These are phyloP conservation scores for Parascedosporium putredinis DNA, from an alignment of 2,329 filamentous ascomycete species.

Conservation along the genomic window DNA sequence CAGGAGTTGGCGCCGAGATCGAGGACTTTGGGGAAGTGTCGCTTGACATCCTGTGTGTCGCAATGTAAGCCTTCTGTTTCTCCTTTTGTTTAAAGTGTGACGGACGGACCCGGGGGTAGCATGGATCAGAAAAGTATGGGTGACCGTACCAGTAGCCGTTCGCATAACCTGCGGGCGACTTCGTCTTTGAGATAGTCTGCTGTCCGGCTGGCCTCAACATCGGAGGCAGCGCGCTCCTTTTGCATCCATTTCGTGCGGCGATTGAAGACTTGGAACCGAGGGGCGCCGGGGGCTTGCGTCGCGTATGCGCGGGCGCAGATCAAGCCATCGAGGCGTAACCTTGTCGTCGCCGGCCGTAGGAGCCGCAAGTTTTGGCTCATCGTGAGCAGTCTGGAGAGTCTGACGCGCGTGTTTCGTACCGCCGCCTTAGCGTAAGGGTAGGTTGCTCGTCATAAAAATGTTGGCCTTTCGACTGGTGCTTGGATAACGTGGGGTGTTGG, in stretches of 20 bases:
- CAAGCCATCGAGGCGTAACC: neutral
- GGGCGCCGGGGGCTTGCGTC: slow-evolving; percentile 63
- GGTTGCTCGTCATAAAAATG: too few species aligned
- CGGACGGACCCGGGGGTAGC: neutral
- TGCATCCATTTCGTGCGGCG: slow-evolving; percentile 78
- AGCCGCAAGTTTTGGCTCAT: slow-evolving; percentile 7
- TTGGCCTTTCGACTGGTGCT: too few species aligned
- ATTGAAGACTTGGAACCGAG: slow-evolving; percentile 86
- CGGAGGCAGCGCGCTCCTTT: slow-evolving; percentile 70
- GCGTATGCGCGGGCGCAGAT: slow-evolving; percentile 53
- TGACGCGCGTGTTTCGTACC: too few species aligned
- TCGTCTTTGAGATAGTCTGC: slow-evolving; percentile 93
- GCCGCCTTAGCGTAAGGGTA: too few species aligned
- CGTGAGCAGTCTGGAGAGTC: too few species aligned
- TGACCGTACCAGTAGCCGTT: slow-evolving; percentile 61
- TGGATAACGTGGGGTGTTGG: too few species aligned
- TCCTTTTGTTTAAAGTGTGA: neutral
- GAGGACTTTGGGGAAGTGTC: slow-evolving; percentile 71
- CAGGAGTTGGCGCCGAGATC: slow-evolving; percentile 94
- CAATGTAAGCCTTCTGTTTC: neutral
- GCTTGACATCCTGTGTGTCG: slow-evolving; percentile 69
- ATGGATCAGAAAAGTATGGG: neutral
- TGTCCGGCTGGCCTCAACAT: slow-evolving; percentile 61
- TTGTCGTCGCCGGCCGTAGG: neutral
- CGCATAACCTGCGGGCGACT: slow-evolving; percentile 72